A percentile compares a stretch with the other conserved stretches of the same genome.
These are phyloP conservation scores for Alternaria consortialis DNA, from an alignment of 2,329 filamentous ascomycete genomes.

Conservation along the genomic window DNA sequence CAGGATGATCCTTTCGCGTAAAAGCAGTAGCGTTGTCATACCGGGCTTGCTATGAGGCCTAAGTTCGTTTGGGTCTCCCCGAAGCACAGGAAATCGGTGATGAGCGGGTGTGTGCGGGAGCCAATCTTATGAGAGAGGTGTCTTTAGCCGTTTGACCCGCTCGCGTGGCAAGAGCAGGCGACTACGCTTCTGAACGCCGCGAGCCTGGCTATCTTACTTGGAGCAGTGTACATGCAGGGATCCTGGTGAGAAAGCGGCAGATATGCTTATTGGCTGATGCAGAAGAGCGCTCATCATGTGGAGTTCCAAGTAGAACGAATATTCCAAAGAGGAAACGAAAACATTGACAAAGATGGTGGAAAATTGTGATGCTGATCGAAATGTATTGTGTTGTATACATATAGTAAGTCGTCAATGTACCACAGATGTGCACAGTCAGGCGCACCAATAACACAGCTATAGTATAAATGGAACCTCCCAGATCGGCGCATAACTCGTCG, in stretches of 20 bases:
- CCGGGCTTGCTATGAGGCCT: slow-evolving; percentile 3
- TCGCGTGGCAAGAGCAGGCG: slow-evolving; percentile 19
- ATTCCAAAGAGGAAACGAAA: neutral
- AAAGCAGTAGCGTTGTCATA: slow-evolving; percentile 1
- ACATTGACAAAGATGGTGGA: neutral
- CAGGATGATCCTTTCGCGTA: neutral
- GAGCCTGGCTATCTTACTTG: slow-evolving; percentile 1
- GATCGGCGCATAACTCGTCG: slow-evolving; percentile 28
- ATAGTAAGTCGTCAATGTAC: neutral
- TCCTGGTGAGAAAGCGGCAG: slow-evolving; percentile 36
- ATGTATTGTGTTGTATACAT: neutral
- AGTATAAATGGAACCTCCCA: slow-evolving; percentile 58
- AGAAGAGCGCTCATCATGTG: neutral
- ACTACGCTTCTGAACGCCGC: slow-evolving; percentile 10
- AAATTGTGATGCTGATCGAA: neutral
- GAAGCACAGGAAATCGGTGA: neutral
- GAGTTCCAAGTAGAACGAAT: neutral
- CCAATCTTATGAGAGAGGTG: neutral
- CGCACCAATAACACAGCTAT: slow-evolving; percentile 44
- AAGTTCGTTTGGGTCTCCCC: neutral
- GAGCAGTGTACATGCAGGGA: neutral
- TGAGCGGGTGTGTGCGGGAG: neutral
- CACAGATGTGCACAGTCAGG: neutral
- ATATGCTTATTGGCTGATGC: neutral
- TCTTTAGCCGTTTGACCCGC: slow-evolving; percentile 17